Evolutionary conservation across 2,329 filamentous ascomycete species (phyloP).

Genomic region (Bipolaris cookei): DNA sequence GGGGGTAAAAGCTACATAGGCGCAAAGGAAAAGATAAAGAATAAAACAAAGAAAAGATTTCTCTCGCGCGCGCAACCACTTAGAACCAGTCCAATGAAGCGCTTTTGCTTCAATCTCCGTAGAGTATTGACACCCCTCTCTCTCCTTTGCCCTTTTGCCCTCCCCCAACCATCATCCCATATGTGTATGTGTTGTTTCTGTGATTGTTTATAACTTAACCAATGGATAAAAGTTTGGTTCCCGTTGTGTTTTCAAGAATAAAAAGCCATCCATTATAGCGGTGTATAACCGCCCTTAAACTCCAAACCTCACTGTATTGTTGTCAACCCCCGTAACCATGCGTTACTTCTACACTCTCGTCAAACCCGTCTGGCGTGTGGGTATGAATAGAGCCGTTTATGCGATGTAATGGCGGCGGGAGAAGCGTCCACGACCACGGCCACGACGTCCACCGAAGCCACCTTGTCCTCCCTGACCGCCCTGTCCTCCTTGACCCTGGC

Average conservation of each 20-base stretch:
- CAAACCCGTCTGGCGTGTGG: too few relatives aligned
- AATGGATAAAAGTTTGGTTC: too few relatives aligned
- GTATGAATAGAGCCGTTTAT: constrained; percentile 17
- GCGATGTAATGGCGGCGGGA: constrained; percentile 43
- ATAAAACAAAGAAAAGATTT: constrained; percentile 27
- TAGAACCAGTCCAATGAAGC: constrained; percentile 46
- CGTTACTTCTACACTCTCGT: background rate
- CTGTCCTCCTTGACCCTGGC: constrained; percentile 14
- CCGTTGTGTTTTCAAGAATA: constrained; percentile 22
- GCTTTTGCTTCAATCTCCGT: constrained; percentile 42
- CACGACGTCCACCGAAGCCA: constrained; percentile 24
- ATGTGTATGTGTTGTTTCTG: too few relatives aligned
- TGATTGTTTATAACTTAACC: too few relatives aligned
- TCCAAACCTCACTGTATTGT: background rate
- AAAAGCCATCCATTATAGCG: constrained; percentile 39
- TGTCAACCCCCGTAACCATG: background rate
- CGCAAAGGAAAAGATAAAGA: constrained; percentile 28
- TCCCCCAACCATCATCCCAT: too few relatives aligned
- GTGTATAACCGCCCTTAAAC: constrained; percentile 12
- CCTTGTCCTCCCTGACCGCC: constrained; percentile 15
- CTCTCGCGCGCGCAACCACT: constrained; percentile 22
- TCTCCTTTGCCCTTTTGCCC: too few relatives aligned
- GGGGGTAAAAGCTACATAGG: constrained; percentile 11
- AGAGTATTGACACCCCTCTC: constrained; percentile 25
- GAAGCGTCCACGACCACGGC: constrained; percentile 27